Base-by-base conservation (phyloP, 2,329 filamentous ascomycete species). In the Xylaria sp. region DNA sequence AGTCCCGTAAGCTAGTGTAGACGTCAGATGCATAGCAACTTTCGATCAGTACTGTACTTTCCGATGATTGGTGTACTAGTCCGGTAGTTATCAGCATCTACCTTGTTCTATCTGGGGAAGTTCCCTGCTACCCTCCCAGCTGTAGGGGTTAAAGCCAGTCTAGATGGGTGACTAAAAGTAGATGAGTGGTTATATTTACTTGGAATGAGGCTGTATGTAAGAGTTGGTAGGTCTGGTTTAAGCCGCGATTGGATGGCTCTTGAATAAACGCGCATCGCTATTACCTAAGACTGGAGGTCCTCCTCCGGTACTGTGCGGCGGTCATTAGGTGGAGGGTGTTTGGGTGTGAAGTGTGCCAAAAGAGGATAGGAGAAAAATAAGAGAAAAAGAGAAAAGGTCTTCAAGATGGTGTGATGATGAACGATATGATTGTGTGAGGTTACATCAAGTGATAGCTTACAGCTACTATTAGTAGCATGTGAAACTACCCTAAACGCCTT, bases 51-150 rank as follows among this genome's bases (percentile, higher is more conserved):
- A 37, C 34, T 37, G 28, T 37, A 37, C 34, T 37, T 2, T 37
- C 34, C 34, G 41, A 28, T 56, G 59, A 62, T 62, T 63, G 61
- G 61, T n/a, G 13, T 28, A 48, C 60, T 41, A 54, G 41, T 25
- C 23, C 51, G n/a, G 61, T 10, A 63, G 12, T 28, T 56, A 32
- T 48, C 28, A 34, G 52, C 13, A 56, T 50, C n/a, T 13, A 18
- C n/a, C 34, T 37, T 37, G 46, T 50, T 34, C 34, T 48, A 25
- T 37, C 51, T 48, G 51, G 51, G 61, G 51, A 46, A 55, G 8
- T 18, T 8, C 12, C 12, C 9, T 50, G 46, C 5, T 23, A 48
- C 18, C 10, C n/a, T 10, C 44, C 18, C 7, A 20, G 44, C 23
- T 9, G 18, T 28, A n/a, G 18, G 44, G 44, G 41, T 44, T 15